Percentiles rank a stretch among this genome's conserved stretches.
Evolutionary conservation across 2,329 filamentous ascomycete genomes (phyloP).

Genomic region (Shiraia bambusicola): DNA sequence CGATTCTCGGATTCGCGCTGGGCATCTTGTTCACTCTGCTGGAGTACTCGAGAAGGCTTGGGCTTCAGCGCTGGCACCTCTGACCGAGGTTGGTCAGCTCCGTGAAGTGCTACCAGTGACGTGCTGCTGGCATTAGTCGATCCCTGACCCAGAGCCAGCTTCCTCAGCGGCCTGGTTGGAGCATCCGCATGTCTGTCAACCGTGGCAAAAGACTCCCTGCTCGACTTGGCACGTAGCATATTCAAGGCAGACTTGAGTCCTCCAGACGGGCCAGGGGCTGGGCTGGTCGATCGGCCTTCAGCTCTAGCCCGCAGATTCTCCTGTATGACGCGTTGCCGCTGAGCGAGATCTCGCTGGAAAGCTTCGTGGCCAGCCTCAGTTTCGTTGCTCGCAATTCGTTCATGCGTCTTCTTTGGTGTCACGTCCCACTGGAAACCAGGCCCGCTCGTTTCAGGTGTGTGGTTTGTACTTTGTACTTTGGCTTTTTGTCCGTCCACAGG

Average conservation of each 20-base stretch:
- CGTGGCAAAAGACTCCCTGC: constrained; percentile 64
- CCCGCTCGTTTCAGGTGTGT: constrained; percentile 13
- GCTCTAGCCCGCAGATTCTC: constrained; percentile 71
- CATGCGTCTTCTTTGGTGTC: constrained; percentile 51
- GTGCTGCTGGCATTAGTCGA: constrained; percentile 42
- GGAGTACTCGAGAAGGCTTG: constrained; percentile 36
- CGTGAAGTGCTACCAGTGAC: constrained; percentile 30
- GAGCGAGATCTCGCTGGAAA: constrained; percentile 71
- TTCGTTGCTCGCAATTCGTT: constrained; percentile 52
- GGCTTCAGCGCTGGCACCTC: constrained; percentile 29
- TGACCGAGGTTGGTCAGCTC: constrained; percentile 27
- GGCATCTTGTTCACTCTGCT: constrained; percentile 39
- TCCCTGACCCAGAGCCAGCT: constrained; percentile 58
- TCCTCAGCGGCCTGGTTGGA: constrained; percentile 60
- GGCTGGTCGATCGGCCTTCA: constrained; percentile 49
- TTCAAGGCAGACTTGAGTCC: constrained; percentile 60
- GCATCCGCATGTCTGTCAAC: constrained; percentile 45
- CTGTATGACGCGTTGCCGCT: constrained; percentile 69
- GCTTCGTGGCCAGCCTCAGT: constrained; percentile 64
- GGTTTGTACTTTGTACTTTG: constrained; percentile 11
- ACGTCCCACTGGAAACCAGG: constrained; percentile 48
- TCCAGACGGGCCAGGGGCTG: constrained; percentile 37
- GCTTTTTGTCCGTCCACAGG: constrained; percentile 31
- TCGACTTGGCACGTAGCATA: constrained; percentile 67
- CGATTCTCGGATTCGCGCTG: constrained; percentile 34